Evolutionary conservation across 768 basidiomycete genomes (phyloP).

Genomic region (Rhizopogon vinicolor): DNA sequence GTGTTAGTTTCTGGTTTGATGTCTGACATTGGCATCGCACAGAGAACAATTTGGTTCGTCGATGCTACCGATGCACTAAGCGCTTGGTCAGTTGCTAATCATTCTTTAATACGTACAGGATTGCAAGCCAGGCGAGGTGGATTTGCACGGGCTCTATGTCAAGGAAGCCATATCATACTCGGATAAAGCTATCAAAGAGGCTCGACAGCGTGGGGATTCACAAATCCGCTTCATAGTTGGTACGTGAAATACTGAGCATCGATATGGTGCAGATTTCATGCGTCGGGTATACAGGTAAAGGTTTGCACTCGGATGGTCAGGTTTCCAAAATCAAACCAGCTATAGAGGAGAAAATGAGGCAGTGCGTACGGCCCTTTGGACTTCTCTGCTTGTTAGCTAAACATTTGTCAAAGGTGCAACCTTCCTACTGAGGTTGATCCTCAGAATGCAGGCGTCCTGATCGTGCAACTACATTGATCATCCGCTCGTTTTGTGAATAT

Average conservation of each 20-base stretch:
- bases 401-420: conserved; percentile 44
- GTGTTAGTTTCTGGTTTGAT: conserved; percentile 1
- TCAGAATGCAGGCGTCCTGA: conserved; percentile 72
- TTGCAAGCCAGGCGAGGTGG: conserved; percentile 69
- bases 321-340: conserved; percentile 80
- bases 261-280: not conserved
- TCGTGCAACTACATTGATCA: conserved; percentile 40
- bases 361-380: conserved; percentile 35
- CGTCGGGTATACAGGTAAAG: conserved; percentile 51
- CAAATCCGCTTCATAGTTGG: conserved; percentile 84
- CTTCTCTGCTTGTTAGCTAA: not conserved
- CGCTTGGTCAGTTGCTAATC: not conserved
- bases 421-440: conserved; percentile 72
- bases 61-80: not conserved
- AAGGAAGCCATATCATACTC: conserved; percentile 81
- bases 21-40: conserved; percentile 2
- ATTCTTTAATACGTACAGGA: conserved; percentile 36
- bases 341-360: conserved; percentile 75
- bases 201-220: conserved; percentile 54
- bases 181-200: conserved; percentile 65
- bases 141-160: conserved; percentile 90
- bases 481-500: not conserved
- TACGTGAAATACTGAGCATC: conserved; percentile 27
- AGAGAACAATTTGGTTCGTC: conserved; percentile 73
- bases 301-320: conserved; percentile 68